Base-by-base conservation (phyloP, 1,284 basidiomycete genomes). In the Sanghuangporus baumii region DNA sequence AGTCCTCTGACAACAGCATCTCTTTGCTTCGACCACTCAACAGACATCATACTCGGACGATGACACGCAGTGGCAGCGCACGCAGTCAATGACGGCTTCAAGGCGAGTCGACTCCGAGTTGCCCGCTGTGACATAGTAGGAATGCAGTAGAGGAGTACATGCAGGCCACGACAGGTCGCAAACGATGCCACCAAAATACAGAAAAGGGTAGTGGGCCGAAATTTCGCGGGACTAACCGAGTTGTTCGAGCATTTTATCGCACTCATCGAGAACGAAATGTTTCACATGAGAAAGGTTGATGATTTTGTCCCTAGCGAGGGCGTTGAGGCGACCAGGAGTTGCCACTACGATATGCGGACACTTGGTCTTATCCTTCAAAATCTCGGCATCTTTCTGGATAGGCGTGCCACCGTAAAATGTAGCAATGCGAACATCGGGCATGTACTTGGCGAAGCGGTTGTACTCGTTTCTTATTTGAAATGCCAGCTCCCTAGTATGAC, bases 391-490 rank as follows among this genome's bases (percentile, higher is more conserved):
- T 79, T 96, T 95, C 68, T 89, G 85, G 68, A 98, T 93, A 63
- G 94, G 91, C 52, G 93, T 98, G 68, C 97, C 97, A 68, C 97
- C 97, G 76, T 96, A 99, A 79, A 99, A 97, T 67, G 98, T 98
- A 74, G 88, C 88, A 72, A 98, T 96, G 67, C 96, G 92, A 69
- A 99, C 94, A 69, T 97, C 93, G 60, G 97, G 96, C 96, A 99
- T 98, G 83, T 98, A 99, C 83, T 99, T 98, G 69, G 94, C 94
- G 80, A 99, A 99, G 61, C 97, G 93, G 59, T 91, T 88, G 80
- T 99, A 99, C 80, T 99, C 97, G 81, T 99, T 99, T 81, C 96
- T 95, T 80, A 99, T 99, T 81, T 99, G 97, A 83, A 95, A 99
- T 50, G 97, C 97, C 60, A 99, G 85, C 81, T 99, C 97, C 71